These are phyloP conservation scores for Colletotrichum sp. DNA, from an alignment of 2,329 filamentous ascomycete genomes.

Conservation along the genomic window DNA sequence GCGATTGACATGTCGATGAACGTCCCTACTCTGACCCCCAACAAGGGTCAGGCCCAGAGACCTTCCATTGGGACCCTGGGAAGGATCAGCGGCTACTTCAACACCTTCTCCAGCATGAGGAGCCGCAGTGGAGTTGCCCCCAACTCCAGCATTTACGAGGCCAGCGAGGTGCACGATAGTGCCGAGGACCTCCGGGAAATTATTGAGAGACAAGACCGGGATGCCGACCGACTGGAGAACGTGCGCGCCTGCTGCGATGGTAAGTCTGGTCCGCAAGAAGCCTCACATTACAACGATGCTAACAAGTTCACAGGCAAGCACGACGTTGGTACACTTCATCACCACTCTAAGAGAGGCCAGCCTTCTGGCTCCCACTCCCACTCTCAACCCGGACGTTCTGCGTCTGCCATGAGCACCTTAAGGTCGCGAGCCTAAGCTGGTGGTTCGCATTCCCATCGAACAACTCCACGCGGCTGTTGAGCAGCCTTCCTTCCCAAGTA, in stretches of 20 bases:
- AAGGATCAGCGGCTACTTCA: conserved; percentile 67
- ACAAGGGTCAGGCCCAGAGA: conserved; percentile 43
- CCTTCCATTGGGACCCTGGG: conserved; percentile 55
- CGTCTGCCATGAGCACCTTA: conserved; percentile 39
- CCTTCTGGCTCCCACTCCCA: conserved; percentile 37
- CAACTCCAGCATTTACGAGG: conserved; percentile 60
- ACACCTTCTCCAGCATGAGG: conserved; percentile 59
- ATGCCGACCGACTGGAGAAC: conserved; percentile 86
- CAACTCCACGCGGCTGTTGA: conserved; percentile 7
- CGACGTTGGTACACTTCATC: conserved; percentile 68
- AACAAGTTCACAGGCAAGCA: conserved; percentile 65
- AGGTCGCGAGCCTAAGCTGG: conserved; percentile 38
- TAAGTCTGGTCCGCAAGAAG: conserved; percentile 52
- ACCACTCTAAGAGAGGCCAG: conserved; percentile 50
- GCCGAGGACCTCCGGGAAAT: conserved; percentile 83
- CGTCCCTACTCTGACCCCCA: conserved; percentile 62
- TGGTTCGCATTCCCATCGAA: neutral
- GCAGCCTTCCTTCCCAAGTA: conserved; percentile 1
- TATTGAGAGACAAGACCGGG: conserved; percentile 79
- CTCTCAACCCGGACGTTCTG: conserved; percentile 37
- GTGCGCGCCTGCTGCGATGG: conserved; percentile 97
- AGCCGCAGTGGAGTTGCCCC: conserved; percentile 54
- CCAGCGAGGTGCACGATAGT: conserved; percentile 72
- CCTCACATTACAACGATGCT: conserved; percentile 22
- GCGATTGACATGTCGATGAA: conserved; percentile 53